phyloP scores from a whole-genome alignment of 2,329 filamentous ascomycete species.

The Colletotrichum simmondsii region DNA sequence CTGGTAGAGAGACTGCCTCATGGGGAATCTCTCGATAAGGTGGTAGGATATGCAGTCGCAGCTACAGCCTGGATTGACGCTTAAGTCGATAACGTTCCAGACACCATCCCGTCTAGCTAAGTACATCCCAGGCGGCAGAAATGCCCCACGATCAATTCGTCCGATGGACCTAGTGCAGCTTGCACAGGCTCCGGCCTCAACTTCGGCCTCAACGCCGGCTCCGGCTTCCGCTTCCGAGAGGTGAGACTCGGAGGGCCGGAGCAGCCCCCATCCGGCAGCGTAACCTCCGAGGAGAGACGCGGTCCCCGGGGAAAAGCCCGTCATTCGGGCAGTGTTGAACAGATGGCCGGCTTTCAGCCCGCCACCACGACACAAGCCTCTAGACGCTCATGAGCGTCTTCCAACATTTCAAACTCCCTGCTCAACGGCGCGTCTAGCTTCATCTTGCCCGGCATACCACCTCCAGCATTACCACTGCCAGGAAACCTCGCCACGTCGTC shows the following conservation, averaged over 20 bases:
- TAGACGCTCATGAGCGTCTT: not conserved
- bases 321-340: no score
- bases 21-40: no score
- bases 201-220: not conserved
- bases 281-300: no score
- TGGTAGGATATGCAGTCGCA: no score
- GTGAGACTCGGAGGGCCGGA: no score
- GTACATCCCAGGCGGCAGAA: not conserved
- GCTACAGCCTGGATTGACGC: not conserved
- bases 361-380: not conserved
- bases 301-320: no score
- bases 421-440: not conserved
- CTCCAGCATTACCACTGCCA: not conserved
- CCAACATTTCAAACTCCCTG: not conserved
- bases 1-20: no score
- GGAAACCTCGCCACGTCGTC: not conserved
- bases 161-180: no score
- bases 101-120: not conserved
- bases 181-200: not conserved
- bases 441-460: not conserved
- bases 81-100: accelerated
- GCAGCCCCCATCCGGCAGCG: no score
- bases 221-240: not conserved
- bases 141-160: not conserved
- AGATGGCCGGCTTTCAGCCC: not conserved